phyloP scores from a whole-genome alignment of 768 basidiomycete genomes.

The Phaeotremella skinneri region DNA sequence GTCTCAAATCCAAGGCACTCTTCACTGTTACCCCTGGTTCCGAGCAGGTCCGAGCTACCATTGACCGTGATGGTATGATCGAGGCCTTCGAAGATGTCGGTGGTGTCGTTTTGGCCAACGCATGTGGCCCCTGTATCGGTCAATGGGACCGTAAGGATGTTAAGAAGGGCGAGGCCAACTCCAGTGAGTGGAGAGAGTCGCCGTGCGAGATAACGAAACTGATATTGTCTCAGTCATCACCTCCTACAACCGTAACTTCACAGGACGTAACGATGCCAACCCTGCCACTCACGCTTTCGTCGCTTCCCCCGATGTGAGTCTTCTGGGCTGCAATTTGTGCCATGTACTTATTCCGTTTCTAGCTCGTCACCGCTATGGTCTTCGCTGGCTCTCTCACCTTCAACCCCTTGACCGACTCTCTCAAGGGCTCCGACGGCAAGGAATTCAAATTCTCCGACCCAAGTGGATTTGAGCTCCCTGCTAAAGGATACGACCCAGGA shows the following conservation, averaged over 20 bases:
- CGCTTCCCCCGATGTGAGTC: conserved; percentile 49
- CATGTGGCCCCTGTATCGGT: conserved; percentile 98
- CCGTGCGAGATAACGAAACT: not conserved
- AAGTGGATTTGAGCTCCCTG: conserved; percentile 85
- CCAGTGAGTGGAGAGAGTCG: conserved; percentile 61
- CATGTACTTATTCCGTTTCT: conserved; percentile 55
- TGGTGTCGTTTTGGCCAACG: conserved; percentile 92
- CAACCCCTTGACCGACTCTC: conserved; percentile 90
- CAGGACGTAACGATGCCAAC: conserved; percentile 99
- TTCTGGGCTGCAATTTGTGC: not conserved
- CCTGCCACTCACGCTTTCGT: conserved; percentile 78
- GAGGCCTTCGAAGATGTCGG: conserved; percentile 81
- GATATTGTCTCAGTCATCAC: conserved; percentile 70
- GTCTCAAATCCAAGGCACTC: conserved; percentile 81
- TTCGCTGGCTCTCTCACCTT: conserved; percentile 92
- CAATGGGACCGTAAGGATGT: conserved; percentile 98
- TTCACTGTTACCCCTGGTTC: conserved; percentile 99
- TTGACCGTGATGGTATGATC: conserved; percentile 92
- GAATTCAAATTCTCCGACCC: conserved; percentile 96
- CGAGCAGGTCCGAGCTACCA: conserved; percentile 97
- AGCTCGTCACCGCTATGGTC: conserved; percentile 93
- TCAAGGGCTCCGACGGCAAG: conserved; percentile 88
- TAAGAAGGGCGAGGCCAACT: conserved; percentile 94
- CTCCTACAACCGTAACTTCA: conserved; percentile 99
- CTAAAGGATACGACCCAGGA: conserved; percentile 92